Conservation (phyloP, 176 grass and related monocot species). For the Musa itinerans region DNA sequence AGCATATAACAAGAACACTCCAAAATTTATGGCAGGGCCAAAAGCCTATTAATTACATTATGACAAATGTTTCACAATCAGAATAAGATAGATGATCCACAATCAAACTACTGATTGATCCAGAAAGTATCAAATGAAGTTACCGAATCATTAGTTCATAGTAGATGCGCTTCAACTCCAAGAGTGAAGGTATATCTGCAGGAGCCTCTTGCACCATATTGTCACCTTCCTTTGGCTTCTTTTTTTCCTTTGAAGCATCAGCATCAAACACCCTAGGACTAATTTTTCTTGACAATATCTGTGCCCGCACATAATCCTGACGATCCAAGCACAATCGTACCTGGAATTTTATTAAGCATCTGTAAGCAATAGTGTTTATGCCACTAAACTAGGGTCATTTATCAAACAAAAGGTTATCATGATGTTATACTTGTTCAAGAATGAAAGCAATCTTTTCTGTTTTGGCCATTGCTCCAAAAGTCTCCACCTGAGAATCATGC, state of each 20-base stretch:
- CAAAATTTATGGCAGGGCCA: not conserved
- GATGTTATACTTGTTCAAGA: slow-evolving; percentile 63
- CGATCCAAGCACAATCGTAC: slow-evolving; percentile 83
- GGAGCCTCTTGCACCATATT: slow-evolving; percentile 83
- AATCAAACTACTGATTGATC: not conserved
- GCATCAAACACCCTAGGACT: slow-evolving; percentile 77
- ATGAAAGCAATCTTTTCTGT: slow-evolving; percentile 97
- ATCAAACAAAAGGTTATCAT: not conserved
- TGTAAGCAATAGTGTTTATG: not conserved
- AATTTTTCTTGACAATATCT: slow-evolving; percentile 94
- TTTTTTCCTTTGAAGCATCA: slow-evolving; percentile 78
- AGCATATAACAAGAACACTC: not conserved
- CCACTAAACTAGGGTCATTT: not conserved
- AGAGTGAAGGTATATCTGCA: slow-evolving; percentile 65
- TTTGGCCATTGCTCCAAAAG: slow-evolving; percentile 96
- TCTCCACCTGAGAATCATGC: slow-evolving; percentile 59
- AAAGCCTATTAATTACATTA: not conserved
- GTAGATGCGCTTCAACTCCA: slow-evolving; percentile 86
- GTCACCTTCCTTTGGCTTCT: slow-evolving; percentile 86
- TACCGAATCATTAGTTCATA: slow-evolving; percentile 94
- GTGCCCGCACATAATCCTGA: slow-evolving; percentile 75
- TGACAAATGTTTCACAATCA: not conserved
- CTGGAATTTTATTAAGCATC: slow-evolving; percentile 29
- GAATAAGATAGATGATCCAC: not conserved
- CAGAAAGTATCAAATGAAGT: not conserved